phyloP scores from a whole-genome alignment of 768 basidiomycete species.

The Kwoniella dejecticola region DNA sequence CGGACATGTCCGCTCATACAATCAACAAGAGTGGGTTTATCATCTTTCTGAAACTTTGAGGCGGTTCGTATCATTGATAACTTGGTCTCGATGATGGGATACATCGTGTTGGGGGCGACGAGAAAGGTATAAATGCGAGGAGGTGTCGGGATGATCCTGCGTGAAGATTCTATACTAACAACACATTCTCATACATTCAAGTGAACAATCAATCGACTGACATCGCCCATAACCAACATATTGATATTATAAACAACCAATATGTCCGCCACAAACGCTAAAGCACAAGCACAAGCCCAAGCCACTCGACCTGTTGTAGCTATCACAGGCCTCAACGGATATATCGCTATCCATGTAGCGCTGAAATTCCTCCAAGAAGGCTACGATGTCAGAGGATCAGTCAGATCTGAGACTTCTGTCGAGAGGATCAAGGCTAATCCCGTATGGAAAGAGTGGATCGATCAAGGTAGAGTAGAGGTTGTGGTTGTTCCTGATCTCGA shows the following conservation, averaged over 20 bases:
- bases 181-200: too few relatives aligned
- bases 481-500: constrained; percentile 33
- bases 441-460: constrained; percentile 18
- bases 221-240: too few relatives aligned
- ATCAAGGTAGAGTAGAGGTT: constrained; percentile 18
- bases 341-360: constrained; percentile 35
- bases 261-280: too few relatives aligned
- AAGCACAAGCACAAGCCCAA: background rate
- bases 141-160: too few relatives aligned
- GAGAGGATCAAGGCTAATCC: constrained; percentile 21
- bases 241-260: too few relatives aligned
- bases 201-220: too few relatives aligned
- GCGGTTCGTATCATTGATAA: background rate
- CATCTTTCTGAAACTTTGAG: constrained; percentile 1
- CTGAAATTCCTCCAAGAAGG: constrained; percentile 35
- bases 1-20: background rate
- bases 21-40: background rate
- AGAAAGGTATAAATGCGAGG: too few relatives aligned
- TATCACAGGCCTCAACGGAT: constrained; percentile 39
- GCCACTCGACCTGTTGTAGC: constrained; percentile 22
- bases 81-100: background rate
- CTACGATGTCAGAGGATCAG: constrained; percentile 39
- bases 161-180: too few relatives aligned
- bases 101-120: too few relatives aligned
- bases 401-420: constrained; percentile 25